Percentiles rank a stretch among this genome's conserved stretches.
phyloP scores from a whole-genome alignment of 192 early-diverging fungal species.

The Coemansia sp. region DNA sequence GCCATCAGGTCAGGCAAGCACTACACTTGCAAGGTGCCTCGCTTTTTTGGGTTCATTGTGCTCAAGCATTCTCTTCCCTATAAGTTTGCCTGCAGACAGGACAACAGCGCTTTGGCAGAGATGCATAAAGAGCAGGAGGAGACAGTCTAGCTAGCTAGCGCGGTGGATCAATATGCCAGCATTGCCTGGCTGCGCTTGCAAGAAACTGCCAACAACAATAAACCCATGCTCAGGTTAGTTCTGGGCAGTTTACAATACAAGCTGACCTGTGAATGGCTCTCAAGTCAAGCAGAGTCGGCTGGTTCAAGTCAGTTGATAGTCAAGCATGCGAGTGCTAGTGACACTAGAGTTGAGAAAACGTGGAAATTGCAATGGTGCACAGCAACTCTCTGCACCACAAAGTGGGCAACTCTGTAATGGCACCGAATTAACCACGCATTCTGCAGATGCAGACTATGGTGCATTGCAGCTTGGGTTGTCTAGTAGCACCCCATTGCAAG shows the following conservation, averaged over 20 bases:
- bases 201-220: too few relatives aligned
- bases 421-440: constrained; percentile 17
- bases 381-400: constrained; percentile 7
- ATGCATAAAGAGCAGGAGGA: too few relatives aligned
- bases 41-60: constrained; percentile 5
- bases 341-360: not conserved
- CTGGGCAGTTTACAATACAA: too few relatives aligned
- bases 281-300: not conserved
- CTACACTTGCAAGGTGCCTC: constrained; percentile 12
- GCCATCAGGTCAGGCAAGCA: constrained; percentile 9
- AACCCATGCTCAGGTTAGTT: too few relatives aligned
- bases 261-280: not conserved
- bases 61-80: constrained; percentile 2
- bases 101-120: not conserved
- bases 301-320: constrained; percentile 1
- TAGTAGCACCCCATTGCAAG: not conserved
- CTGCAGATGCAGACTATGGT: constrained; percentile 8
- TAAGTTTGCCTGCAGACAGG: constrained; percentile 1
- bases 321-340: not conserved
- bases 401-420: not conserved
- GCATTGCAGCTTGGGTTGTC: constrained; percentile 2
- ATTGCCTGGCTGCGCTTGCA: too few relatives aligned
- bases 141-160: too few relatives aligned
- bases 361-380: not conserved
- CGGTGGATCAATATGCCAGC: too few relatives aligned